A percentile compares a stretch with the other conserved stretches of the same genome.
phyloP scores from a whole-genome alignment of 2,329 filamentous ascomycete species.

The Epicoccum sorghinum region DNA sequence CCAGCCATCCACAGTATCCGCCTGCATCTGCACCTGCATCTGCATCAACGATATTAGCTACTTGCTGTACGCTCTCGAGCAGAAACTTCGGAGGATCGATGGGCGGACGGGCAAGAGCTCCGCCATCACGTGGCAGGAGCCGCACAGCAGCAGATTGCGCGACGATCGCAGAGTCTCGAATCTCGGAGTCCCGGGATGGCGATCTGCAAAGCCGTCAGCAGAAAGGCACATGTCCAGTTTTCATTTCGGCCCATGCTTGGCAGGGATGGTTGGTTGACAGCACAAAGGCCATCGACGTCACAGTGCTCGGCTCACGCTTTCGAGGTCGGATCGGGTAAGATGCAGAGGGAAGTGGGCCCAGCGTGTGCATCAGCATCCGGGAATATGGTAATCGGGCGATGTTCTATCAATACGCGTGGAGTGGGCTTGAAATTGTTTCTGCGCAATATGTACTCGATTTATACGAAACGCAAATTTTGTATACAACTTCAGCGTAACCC shows the following conservation, averaged over 20 bases:
- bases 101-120: too few relatives aligned
- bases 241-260: constrained; percentile 10
- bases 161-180: constrained; percentile 8
- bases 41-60: too few relatives aligned
- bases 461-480: not conserved
- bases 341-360: constrained; percentile 10
- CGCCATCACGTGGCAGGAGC: not conserved
- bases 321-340: not conserved
- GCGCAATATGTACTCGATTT: not conserved
- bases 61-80: too few relatives aligned
- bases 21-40: too few relatives aligned
- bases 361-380: not conserved
- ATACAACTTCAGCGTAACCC: not conserved
- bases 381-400: constrained; percentile 2
- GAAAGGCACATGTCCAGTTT: constrained; percentile 3
- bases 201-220: constrained; percentile 5
- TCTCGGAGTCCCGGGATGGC: not conserved
- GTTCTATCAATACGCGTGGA: too few relatives aligned
- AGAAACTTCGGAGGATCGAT: too few relatives aligned
- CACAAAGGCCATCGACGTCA: constrained; percentile 10
- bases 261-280: constrained; percentile 2
- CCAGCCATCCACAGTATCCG: too few relatives aligned
- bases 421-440: too few relatives aligned
- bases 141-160: not conserved
- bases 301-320: not conserved